phyloP scores from a whole-genome alignment of 106 monocot genomes.

The Dioscorea dumetorum region DNA sequence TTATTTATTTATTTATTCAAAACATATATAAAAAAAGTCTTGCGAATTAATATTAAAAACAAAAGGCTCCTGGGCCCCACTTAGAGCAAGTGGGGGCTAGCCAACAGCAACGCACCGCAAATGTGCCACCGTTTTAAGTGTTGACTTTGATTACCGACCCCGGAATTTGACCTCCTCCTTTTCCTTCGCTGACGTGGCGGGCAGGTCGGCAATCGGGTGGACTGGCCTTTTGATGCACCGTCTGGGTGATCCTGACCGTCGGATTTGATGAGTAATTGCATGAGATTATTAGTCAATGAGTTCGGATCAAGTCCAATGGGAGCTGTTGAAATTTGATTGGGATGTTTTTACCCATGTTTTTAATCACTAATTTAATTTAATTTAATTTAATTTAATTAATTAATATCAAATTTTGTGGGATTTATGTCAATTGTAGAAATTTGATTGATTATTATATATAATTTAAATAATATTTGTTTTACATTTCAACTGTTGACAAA shows the following conservation, averaged over 20 bases:
- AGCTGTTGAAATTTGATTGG: no score
- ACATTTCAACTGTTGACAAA: no score
- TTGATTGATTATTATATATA: no score
- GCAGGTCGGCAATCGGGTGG: neutral
- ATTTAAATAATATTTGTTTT: no score
- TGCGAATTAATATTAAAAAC: neutral
- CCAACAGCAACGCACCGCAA: neutral
- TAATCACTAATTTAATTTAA: no score
- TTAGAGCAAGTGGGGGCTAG: neutral
- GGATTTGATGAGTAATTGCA: neutral
- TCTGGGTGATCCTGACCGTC: neutral
- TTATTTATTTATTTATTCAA: neutral
- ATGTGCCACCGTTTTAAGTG: neutral
- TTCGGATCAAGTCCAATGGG: no score
- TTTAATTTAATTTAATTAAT: no score
- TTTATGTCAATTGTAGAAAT: no score
- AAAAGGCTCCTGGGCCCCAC: neutral
- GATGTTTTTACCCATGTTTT: no score
- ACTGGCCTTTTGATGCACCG: neutral
- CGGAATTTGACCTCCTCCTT: no score
- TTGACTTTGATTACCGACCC: slow-evolving; percentile 3
- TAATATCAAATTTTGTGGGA: no score
- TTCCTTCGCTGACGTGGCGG: neutral
- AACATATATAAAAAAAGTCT: neutral
- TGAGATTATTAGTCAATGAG: no score